Conservation (phyloP, 306 rosid species). For the Cotoneaster glaucophyllus region DNA sequence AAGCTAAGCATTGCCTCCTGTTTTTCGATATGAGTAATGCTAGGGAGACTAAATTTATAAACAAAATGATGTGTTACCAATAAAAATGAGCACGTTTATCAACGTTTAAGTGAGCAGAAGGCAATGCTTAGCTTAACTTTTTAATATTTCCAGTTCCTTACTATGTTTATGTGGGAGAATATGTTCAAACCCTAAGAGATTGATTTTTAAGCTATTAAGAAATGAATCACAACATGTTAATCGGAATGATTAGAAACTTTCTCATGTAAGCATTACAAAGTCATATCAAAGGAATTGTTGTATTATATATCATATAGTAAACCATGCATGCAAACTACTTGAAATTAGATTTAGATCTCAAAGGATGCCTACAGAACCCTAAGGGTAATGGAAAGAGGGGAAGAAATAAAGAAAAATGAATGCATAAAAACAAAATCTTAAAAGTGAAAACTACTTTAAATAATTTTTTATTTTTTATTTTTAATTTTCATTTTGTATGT, state of each 20-base stretch:
- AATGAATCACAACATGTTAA: neutral
- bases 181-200: too few relatives aligned
- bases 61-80: too few relatives aligned
- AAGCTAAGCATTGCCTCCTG: neutral
- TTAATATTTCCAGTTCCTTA: neutral
- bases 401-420: neutral
- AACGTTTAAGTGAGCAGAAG: too few relatives aligned
- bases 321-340: neutral
- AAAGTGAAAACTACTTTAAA: neutral
- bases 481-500: neutral
- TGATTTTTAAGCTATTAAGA: neutral
- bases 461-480: neutral
- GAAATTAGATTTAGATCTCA: neutral
- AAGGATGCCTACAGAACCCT: neutral
- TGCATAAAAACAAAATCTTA: neutral
- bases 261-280: neutral
- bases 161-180: too few relatives aligned
- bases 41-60: too few relatives aligned
- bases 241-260: neutral
- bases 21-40: too few relatives aligned
- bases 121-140: neutral
- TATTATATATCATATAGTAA: neutral
- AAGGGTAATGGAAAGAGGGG: neutral
- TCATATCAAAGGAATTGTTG: neutral
- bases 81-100: too few relatives aligned